These are phyloP conservation scores for Solanum okadae DNA, from an alignment of 257 asterid genomes.

Conservation along the genomic window DNA sequence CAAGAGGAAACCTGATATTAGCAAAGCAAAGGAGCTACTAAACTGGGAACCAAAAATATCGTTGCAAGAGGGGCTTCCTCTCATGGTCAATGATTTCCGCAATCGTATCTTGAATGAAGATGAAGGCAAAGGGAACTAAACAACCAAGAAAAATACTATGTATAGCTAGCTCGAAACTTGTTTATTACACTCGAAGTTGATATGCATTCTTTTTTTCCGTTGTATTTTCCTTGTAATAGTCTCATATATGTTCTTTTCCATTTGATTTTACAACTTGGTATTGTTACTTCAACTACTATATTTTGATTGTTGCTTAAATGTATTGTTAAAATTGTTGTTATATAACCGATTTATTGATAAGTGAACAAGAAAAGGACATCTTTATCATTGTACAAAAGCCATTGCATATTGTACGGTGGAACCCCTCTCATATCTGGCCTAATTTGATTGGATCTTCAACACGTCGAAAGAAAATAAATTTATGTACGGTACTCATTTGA, in stretches of 20 bases:
- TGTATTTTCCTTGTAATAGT: neutral
- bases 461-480: neutral
- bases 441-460: neutral
- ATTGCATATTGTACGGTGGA: neutral
- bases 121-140: conserved; percentile 71
- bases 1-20: conserved; percentile 92
- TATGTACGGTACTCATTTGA: neutral
- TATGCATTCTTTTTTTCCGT: neutral
- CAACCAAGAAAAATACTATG: conserved; percentile 5
- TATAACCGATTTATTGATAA: neutral
- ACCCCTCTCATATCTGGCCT: neutral
- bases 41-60: conserved; percentile 95
- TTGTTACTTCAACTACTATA: too few relatives aligned
- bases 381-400: neutral
- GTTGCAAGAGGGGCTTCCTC: conserved; percentile 77
- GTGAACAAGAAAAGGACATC: too few relatives aligned
- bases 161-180: conserved; percentile 5
- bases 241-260: neutral
- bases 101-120: conserved; percentile 96
- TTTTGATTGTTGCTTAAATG: too few relatives aligned
- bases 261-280: too few relatives aligned
- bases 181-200: neutral
- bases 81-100: conserved; percentile 78
- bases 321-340: neutral
- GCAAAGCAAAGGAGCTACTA: conserved; percentile 82